These are phyloP conservation scores for Echinochloa phyllopogon DNA, from an alignment of 176 grass and related monocot species.

Conservation along the genomic window DNA sequence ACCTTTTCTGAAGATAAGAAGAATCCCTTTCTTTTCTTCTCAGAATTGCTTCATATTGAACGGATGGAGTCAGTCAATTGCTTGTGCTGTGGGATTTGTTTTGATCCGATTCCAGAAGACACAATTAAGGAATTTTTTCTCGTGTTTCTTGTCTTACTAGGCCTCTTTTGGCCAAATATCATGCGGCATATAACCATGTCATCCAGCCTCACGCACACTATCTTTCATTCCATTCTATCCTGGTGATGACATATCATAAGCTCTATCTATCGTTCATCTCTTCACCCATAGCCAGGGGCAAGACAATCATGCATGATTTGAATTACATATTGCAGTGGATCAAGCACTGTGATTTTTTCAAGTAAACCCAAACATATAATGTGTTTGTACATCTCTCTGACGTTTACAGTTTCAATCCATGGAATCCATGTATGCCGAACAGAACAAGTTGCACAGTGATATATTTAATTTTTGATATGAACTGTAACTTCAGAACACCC, in stretches of 20 bases:
- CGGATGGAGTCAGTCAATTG: background rate
- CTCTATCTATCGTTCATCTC: background rate
- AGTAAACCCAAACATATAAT: background rate
- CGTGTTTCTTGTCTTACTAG: background rate
- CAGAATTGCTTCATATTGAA: background rate
- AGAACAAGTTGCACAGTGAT: background rate
- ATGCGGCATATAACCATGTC: background rate
- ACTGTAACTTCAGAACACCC: background rate
- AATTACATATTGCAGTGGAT: background rate
- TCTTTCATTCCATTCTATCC: background rate
- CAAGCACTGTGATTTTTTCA: background rate
- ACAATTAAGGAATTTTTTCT: background rate
- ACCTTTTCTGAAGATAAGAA: slow-evolving; percentile 4
- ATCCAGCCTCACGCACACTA: background rate
- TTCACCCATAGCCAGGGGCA: no score
- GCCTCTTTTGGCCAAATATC: background rate
- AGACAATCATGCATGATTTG: background rate
- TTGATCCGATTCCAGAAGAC: background rate
- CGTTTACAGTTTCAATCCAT: background rate
- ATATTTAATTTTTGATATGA: background rate
- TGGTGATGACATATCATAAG: background rate
- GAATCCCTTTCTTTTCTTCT: background rate
- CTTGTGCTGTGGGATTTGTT: background rate
- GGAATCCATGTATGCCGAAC: background rate
- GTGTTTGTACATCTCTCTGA: background rate